Evolutionary conservation across 2,329 filamentous ascomycete genomes (phyloP), one percentile per base, ranked within the genome.

Genomic region (Cytospora mali): DNA sequence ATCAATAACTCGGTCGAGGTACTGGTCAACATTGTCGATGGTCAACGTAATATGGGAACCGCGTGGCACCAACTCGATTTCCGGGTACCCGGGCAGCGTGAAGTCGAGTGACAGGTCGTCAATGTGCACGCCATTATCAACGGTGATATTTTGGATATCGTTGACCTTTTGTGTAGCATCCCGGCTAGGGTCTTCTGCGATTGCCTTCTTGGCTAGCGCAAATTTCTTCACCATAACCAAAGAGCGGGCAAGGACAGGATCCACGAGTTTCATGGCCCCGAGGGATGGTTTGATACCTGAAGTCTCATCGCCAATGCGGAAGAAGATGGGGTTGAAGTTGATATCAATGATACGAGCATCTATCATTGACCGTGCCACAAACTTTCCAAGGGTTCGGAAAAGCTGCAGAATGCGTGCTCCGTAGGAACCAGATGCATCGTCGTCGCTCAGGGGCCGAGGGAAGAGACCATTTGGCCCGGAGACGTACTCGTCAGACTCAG

Each of bases 341-440:
- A 99, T 88, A 71, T 99, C 95, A 69, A 99, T 97, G 73, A 99
- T 98, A 59, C 95, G 87, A 1, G 94, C 97, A 74, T 99, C 95
- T 58, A 99, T 89, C 95, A 99, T 98, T 0, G 95, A 97, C 56
- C 95, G 88, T 31, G 96, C 95, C 54, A 98, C 93, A 74, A 99
- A 99, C 73, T 97, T 98, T 69, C 95, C 95, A 25, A 99, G 88
- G 72, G 94, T 90, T 75, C 90, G 96, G 80, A 97, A 99, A 21
- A 97, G 79, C 69, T 95, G 89, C 35, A 97, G 80, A 48, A 96
- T 88, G 69, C 92, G 91, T 76, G 94, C 91, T n/a, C 93, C 93
- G 62, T 91, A 89, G 53, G 95, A 89, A 10, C 85, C 85, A 2
- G 81, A 77, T 0, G 88, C 83, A 71, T 95, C 90, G 35, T 92